These are phyloP conservation scores for Thelephora terrestris DNA, from an alignment of 1,284 basidiomycete genomes.

Conservation along the genomic window DNA sequence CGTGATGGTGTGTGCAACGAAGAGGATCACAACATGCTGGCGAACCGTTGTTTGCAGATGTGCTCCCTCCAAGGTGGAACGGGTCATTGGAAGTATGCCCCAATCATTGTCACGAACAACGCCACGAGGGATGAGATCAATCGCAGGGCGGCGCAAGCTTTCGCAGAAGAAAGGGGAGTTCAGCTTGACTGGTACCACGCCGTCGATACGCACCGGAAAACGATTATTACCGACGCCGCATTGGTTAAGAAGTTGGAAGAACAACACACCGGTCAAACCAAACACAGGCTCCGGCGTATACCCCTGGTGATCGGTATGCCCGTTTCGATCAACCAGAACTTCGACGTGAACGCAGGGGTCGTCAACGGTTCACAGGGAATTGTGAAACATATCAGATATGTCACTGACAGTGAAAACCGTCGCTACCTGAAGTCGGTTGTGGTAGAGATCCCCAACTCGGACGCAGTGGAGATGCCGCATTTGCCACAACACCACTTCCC, in stretches of 20 bases:
- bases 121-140: constrained; percentile 11
- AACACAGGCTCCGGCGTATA: neutral
- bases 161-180: too few species aligned
- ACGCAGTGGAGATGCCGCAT: too few species aligned
- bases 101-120: constrained; percentile 10
- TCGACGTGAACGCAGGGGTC: constrained; percentile 8
- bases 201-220: constrained; percentile 1
- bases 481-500: too few species aligned
- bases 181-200: constrained; percentile 11
- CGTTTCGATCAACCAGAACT: constrained; percentile 10
- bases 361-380: constrained; percentile 11
- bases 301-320: constrained; percentile 13
- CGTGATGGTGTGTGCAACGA: too few species aligned
- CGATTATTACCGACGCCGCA: neutral
- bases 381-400: constrained; percentile 6
- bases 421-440: constrained; percentile 8
- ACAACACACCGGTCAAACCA: constrained; percentile 4
- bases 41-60: too few species aligned
- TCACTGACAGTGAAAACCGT: constrained; percentile 2
- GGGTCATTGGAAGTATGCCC: constrained; percentile 5
- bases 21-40: too few species aligned
- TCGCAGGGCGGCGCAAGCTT: neutral
- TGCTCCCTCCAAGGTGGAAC: too few species aligned
- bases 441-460: too few species aligned
- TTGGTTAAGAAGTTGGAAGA: constrained; percentile 8